Percentiles rank a stretch among this genome's conserved stretches.
Conservation (phyloP, 2,329 filamentous ascomycete species). For the Colletotrichum gloeosporioides region DNA sequence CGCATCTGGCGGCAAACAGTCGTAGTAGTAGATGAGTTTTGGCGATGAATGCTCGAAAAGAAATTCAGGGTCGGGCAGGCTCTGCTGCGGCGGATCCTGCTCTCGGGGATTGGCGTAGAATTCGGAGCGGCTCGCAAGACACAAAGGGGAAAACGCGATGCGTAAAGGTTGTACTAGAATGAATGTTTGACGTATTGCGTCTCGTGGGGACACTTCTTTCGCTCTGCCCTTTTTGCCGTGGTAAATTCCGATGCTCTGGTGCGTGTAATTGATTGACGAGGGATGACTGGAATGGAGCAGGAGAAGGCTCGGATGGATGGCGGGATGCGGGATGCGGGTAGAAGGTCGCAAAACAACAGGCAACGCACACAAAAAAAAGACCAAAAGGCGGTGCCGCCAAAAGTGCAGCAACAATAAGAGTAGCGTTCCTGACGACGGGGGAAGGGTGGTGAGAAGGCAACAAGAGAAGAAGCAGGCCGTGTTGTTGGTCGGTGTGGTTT, state of each 20-base stretch:
- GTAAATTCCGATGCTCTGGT: background rate
- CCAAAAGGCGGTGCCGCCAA: conserved; percentile 8
- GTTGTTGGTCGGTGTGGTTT: conserved; percentile 15
- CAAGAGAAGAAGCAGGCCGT: conserved; percentile 3
- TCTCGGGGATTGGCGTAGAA: background rate
- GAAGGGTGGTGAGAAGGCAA: conserved; percentile 14
- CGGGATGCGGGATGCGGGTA: background rate
- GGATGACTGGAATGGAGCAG: conserved; percentile 14
- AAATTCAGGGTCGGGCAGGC: conserved; percentile 2
- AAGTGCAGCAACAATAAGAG: conserved; percentile 12
- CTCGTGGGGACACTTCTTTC: background rate
- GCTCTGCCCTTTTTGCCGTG: background rate
- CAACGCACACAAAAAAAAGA: conserved; percentile 15
- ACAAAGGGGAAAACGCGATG: conserved; percentile 14
- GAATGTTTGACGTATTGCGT: conserved; percentile 9
- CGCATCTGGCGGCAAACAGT: background rate
- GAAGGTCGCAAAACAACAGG: conserved; percentile 15
- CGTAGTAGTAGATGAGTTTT: background rate
- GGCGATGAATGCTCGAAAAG: background rate
- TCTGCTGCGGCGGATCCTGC: background rate
- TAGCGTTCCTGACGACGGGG: conserved; percentile 23
- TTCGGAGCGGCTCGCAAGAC: background rate
- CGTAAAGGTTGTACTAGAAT: conserved; percentile 15
- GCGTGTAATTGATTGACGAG: conserved; percentile 4
- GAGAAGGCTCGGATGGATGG: background rate